phyloP scores from a whole-genome alignment of 2,329 filamentous ascomycete genomes.

The Gnomoniopsis sp. region DNA sequence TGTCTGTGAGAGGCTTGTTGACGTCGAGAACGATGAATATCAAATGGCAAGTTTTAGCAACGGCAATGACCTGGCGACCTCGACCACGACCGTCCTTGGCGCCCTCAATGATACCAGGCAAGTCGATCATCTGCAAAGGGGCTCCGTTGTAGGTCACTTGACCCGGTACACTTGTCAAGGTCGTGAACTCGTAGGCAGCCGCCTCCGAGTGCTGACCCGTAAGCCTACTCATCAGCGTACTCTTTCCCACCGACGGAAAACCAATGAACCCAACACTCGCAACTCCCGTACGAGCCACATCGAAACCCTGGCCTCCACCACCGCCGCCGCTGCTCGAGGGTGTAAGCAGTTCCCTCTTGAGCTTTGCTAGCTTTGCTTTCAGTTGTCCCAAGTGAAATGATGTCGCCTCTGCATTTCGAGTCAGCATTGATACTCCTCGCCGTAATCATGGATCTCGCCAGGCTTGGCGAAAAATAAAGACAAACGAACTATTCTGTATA shows the following conservation, averaged over 20 bases:
- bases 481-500: neutral
- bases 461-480: neutral
- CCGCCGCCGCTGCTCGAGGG: constrained; percentile 77
- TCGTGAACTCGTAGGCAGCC: constrained; percentile 98
- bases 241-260: constrained; percentile 97
- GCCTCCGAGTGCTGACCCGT: constrained; percentile 97
- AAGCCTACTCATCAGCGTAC: constrained; percentile 90
- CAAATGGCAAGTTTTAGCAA: constrained; percentile 96
- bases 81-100: constrained; percentile 97
- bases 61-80: constrained; percentile 96
- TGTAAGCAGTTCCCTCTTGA: constrained; percentile 92
- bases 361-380: constrained; percentile 96
- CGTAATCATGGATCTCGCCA: neutral
- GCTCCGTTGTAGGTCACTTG: constrained; percentile 95
- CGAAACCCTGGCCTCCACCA: constrained; percentile 84
- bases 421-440: neutral
- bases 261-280: constrained; percentile 97
- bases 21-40: constrained; percentile 99
- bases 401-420: constrained; percentile 50
- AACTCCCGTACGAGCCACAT: constrained; percentile 95
- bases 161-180: constrained; percentile 92
- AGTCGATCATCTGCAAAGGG: constrained; percentile 95
- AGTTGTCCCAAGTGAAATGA: constrained; percentile 92
- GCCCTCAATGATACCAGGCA: constrained; percentile 97
- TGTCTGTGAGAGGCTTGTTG: constrained; percentile 97